Base-by-base conservation (phyloP, 1,284 basidiomycete species). In the Blastosporella zonata region DNA sequence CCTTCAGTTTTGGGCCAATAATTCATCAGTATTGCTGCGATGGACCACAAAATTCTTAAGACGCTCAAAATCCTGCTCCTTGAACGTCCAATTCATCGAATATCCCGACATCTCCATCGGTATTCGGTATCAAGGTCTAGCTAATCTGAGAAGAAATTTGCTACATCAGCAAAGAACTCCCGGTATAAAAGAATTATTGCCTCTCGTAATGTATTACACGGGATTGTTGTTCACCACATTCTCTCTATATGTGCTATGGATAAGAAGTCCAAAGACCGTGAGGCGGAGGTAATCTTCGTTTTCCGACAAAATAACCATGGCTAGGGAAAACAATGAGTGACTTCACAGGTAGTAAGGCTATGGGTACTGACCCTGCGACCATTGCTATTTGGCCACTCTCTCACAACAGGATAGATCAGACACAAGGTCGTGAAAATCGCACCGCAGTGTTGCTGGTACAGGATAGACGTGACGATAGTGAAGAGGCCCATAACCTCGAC, bases 141-240 rank as follows among this genome's bases (percentile, higher is more conserved):
- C 38, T 12, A 20, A 23, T 69, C 69, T 69, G 18, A 17, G 15
- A 25, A 28, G 21, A 29, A 1, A 22, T 35, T 17, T 29, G n/a
- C n/a, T n/a, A 4, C 5, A 31, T 33, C 2, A 47, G 13, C 10
- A 27, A 3, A 13, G 7, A 3, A 33, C 15, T 21, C 0, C 5
- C 18, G 22, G 29, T 10, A 31, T 8, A 15, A 13, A 10, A 22
- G n/a, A 6, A 40, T 12, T 25, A 34, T 18, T 28, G 66, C 69
- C 64, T 28, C 59, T 47, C 27, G 62, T 45, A 20, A 71, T 54
- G 48, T 63, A 62, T 0, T 47, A 33, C 8, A 47, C 46, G 7
- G 67, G 47, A 36, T 69, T 61, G 22, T 62, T 63, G n/a, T 61
- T 59, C 28, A 67, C 56, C 9, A 71, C 56, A 21, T 72, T 68